Percentiles rank a stretch among this genome's conserved stretches.
Evolutionary conservation across 371 early-diverging fungal genomes (phyloP).

Genomic region (Amoeboaphelidium protococcarum): DNA sequence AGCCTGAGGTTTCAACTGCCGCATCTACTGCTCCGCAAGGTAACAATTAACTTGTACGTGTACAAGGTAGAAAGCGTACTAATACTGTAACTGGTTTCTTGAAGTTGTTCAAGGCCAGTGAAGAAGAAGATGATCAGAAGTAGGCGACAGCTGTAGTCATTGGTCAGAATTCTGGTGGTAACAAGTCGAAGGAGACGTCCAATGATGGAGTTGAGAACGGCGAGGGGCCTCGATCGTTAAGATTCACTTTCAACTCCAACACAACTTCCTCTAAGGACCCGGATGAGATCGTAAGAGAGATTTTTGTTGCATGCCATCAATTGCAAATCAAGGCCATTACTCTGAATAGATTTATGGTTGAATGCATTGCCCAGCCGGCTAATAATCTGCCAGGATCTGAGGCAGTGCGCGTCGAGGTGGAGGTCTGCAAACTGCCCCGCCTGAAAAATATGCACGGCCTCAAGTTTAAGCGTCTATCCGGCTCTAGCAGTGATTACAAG

Average conservation of each 20-base stretch:
- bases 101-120: too few species aligned
- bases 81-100: too few species aligned
- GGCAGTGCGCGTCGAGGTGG: not conserved
- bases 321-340: not conserved
- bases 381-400: not conserved
- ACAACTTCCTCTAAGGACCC: slow-evolving; percentile 2
- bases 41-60: too few species aligned
- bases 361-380: not conserved
- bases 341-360: not conserved
- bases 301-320: not conserved
- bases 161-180: too few species aligned
- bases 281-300: not conserved
- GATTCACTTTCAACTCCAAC: slow-evolving; percentile 1
- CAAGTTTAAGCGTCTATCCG: not conserved
- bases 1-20: too few species aligned
- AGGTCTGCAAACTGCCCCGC: slow-evolving; percentile 1
- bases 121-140: too few species aligned
- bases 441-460: slow-evolving; percentile 1
- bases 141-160: too few species aligned
- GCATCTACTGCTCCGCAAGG: too few species aligned
- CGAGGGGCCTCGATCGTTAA: not conserved
- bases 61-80: too few species aligned
- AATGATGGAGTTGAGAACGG: too few species aligned
- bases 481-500: not conserved
- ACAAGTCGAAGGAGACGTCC: not conserved